phyloP scores from a whole-genome alignment of 768 basidiomycete genomes.

The Rhodotorula babjevae region DNA sequence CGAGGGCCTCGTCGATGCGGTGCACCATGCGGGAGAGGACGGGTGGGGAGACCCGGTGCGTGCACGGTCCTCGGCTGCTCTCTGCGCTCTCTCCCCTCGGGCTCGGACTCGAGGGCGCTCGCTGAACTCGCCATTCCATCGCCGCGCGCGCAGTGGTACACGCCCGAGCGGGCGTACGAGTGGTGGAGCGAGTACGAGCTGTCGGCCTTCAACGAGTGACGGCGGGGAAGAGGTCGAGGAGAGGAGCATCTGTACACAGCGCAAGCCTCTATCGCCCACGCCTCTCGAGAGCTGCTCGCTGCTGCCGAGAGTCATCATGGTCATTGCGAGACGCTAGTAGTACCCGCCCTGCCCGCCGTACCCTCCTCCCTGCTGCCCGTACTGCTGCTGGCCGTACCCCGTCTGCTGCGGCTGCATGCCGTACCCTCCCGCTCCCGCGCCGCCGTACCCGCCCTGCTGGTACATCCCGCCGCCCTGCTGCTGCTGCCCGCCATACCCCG shows the following conservation, averaged over 20 bases:
- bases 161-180: background rate
- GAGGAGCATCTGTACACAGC: too few species aligned
- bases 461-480: too few species aligned
- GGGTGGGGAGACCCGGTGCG: background rate
- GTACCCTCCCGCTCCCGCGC: background rate
- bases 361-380: too few species aligned
- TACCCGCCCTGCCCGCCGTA: background rate
- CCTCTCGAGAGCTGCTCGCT: too few species aligned
- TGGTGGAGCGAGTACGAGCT: constrained; percentile 29
- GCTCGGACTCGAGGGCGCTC: background rate
- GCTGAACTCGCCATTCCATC: too few species aligned
- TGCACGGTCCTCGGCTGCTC: background rate
- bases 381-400: constrained; percentile 2
- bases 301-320: too few species aligned
- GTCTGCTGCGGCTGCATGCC: constrained; percentile 8
- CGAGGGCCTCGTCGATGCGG: constrained; percentile 17
- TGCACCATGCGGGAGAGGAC: constrained; percentile 12
- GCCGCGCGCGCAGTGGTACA: constrained; percentile 2
- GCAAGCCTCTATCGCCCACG: too few species aligned
- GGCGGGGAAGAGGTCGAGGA: too few species aligned
- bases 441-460: too few species aligned
- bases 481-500: too few species aligned
- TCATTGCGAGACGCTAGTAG: background rate
- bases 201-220: background rate
- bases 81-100: too few species aligned